Conservation (phyloP, 139 green algal genomes). For the Eudorina sp. region DNA sequence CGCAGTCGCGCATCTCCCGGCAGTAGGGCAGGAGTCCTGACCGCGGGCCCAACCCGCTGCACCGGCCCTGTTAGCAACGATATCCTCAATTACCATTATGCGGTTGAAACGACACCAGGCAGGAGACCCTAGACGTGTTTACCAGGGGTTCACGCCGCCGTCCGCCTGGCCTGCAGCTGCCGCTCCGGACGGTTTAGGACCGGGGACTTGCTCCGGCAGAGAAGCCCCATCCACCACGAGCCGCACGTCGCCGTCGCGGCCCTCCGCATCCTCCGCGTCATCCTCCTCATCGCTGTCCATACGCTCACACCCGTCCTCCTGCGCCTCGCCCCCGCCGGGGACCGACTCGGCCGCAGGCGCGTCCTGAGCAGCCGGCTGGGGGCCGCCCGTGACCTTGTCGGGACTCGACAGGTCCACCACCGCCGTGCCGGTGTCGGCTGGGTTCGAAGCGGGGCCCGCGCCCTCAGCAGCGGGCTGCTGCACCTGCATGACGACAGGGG, state of each 20-base stretch:
- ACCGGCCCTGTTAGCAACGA: background rate
- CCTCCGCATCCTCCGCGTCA: background rate
- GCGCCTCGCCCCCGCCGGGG: background rate
- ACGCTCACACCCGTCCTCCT: background rate
- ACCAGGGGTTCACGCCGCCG: no score
- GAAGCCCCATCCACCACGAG: no score
- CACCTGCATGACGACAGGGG: background rate
- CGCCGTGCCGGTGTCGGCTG: background rate
- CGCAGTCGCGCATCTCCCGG: background rate
- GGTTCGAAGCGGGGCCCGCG: background rate
- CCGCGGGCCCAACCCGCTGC: no score
- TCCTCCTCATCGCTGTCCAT: background rate
- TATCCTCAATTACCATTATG: no score
- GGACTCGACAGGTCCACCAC: conserved; percentile 3
- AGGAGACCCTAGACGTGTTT: no score
- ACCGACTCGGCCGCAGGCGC: no score
- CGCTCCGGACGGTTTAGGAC: background rate
- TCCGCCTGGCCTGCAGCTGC: background rate
- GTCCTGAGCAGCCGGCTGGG: background rate
- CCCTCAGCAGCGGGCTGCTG: background rate
- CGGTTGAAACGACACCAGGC: no score
- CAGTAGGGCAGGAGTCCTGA: background rate
- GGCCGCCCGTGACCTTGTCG: background rate
- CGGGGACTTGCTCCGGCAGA: no score
- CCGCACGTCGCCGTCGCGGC: no score